These are phyloP conservation scores for Zopfia rhizophila DNA, from an alignment of 2,329 filamentous ascomycete species.

Conservation along the genomic window DNA sequence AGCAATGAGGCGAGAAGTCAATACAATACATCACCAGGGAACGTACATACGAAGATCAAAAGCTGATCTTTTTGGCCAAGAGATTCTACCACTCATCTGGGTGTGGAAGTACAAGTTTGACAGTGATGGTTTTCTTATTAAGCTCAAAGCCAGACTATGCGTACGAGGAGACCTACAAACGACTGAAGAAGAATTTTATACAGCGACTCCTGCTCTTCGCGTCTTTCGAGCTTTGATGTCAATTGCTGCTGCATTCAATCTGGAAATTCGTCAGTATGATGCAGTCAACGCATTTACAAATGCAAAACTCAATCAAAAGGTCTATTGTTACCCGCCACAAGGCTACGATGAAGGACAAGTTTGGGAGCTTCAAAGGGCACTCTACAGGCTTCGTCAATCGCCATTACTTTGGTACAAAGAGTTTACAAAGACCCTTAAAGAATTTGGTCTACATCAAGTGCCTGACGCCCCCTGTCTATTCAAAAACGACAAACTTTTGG, in stretches of 20 bases:
- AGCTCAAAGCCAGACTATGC: slow-evolving; percentile 26
- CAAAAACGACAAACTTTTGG: slow-evolving; percentile 8
- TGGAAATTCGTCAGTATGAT: slow-evolving; percentile 26
- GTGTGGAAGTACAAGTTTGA: slow-evolving; percentile 41
- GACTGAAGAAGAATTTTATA: slow-evolving; percentile 14
- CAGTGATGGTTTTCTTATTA: slow-evolving; percentile 27
- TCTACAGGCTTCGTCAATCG: slow-evolving; percentile 27
- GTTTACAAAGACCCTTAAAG: slow-evolving; percentile 15
- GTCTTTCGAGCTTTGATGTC: slow-evolving; percentile 29
- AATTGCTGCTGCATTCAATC: slow-evolving; percentile 25
- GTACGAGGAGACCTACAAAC: slow-evolving; percentile 25
- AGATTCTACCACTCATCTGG: slow-evolving; percentile 28
- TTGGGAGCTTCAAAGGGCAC: slow-evolving; percentile 19
- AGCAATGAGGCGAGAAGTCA: too few species aligned
- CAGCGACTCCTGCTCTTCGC: slow-evolving; percentile 17
- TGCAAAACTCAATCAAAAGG: slow-evolving; percentile 11
- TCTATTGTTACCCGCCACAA: slow-evolving; percentile 22
- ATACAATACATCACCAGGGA: too few species aligned
- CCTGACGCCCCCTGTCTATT: slow-evolving; percentile 18
- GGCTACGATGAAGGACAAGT: slow-evolving; percentile 18
- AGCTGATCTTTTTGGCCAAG: too few species aligned
- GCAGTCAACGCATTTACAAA: slow-evolving; percentile 31
- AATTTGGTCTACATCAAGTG: slow-evolving; percentile 17
- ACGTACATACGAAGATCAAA: too few species aligned
- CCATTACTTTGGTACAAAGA: slow-evolving; percentile 26